phyloP scores from a whole-genome alignment of 140 eudicot genomes.

The Artemisia princeps region DNA sequence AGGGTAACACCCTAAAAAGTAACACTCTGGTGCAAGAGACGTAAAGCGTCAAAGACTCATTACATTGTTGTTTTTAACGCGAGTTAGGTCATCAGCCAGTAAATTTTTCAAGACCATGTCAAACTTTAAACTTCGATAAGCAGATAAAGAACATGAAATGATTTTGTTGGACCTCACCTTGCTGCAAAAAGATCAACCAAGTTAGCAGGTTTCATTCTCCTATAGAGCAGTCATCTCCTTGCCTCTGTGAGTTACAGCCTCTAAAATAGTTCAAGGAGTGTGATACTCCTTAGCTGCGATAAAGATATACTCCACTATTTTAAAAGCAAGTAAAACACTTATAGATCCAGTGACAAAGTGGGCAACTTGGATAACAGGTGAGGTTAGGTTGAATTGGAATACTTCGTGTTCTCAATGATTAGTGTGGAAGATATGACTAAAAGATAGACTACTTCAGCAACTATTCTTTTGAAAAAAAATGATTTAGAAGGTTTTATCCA shows the following conservation, averaged over 20 bases:
- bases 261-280: neutral
- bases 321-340: neutral
- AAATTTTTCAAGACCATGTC: neutral
- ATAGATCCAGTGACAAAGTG: no score
- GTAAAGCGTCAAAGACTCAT: neutral
- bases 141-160: neutral
- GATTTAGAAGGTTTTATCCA: no score
- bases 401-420: no score
- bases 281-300: neutral
- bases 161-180: conserved; percentile 4
- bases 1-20: neutral
- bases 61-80: neutral
- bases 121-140: neutral
- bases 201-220: neutral
- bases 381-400: no score
- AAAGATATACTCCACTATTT: neutral
- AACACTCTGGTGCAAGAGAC: neutral
- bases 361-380: no score
- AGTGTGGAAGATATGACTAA: no score
- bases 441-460: no score
- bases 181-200: neutral
- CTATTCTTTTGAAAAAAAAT: no score
- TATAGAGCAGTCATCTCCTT: neutral
- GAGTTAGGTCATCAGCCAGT: neutral
- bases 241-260: neutral